Evolutionary conservation across 768 basidiomycete genomes (phyloP), one percentile per base, ranked within the genome.

Genomic region (Crucibulum laeve): DNA sequence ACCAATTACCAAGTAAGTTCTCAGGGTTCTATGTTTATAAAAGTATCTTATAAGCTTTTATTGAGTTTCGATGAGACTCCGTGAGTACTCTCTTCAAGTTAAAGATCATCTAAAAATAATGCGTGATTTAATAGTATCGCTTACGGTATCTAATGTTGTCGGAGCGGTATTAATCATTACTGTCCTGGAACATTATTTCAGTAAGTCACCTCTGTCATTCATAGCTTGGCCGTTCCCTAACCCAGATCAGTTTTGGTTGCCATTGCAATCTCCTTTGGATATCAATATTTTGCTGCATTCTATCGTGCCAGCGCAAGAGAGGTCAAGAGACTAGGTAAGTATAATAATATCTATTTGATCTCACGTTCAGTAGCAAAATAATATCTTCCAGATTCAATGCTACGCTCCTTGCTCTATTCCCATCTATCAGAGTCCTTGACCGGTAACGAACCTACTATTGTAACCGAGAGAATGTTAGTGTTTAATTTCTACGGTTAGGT

Each of bases 371-470:
- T 25, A 35, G 18, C 22, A 41, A 1, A 52, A 10, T 30, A 34
- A 34, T 14, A 7, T 19, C 10, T 5, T 32, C 24, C 40, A 79
- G 87, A 88, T 57, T 71, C 82, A 5, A 77, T 85, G 65, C 69
- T 90, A 4, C 82, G 87, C 26, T 86, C 84, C 2, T 63, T 83
- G 7, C 70, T 91, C 6, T 90, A 90, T 57, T 76, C 85, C 0
- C 85, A 87, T 53, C 85, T 90, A 55, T 77, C 84, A 0, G 88
- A 90, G 59, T 85, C 82, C 1, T 65, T 91, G 3, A 80, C 80
- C n/a, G 54, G 87, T 67, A 44, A n/a, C n/a, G n/a, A n/a, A n/a
- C n/a, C n/a, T n/a, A n/a, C n/a, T n/a, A n/a, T n/a, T n/a, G n/a
- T n/a, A n/a, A n/a, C n/a, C n/a, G n/a, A n/a, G n/a, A n/a, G n/a